Evolutionary conservation across 2,329 filamentous ascomycete species (phyloP).

Genomic region (Beauveria rudraprayagi): DNA sequence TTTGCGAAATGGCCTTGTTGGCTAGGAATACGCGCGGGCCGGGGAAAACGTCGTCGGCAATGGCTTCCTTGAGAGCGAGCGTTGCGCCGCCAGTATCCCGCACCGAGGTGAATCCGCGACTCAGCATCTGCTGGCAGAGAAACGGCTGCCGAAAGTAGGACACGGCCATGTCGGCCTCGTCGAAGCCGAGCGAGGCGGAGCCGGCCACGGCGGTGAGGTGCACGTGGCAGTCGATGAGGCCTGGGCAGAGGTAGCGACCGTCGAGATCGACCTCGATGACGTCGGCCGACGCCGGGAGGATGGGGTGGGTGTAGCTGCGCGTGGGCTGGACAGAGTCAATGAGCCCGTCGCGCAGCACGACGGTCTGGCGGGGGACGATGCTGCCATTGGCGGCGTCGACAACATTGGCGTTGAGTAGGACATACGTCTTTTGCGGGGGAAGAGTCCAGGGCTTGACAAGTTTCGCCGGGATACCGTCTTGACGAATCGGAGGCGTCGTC

Average conservation of each 20-base stretch:
- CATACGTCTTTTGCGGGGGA: slow-evolving; percentile 22
- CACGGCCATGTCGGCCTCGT: slow-evolving; percentile 24
- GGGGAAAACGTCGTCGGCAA: slow-evolving; percentile 45
- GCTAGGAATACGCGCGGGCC: slow-evolving; percentile 50
- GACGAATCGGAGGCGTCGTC: background rate
- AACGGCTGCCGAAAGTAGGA: slow-evolving; percentile 39
- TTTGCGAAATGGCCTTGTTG: slow-evolving; percentile 46
- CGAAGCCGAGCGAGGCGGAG: slow-evolving; percentile 18
- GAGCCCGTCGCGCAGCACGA: slow-evolving; percentile 28
- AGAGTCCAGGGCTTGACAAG: slow-evolving; percentile 29
- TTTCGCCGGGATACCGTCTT: slow-evolving; percentile 11
- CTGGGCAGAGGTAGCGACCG: slow-evolving; percentile 25
- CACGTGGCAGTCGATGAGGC: slow-evolving; percentile 27
- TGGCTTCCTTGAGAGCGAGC: slow-evolving; percentile 46
- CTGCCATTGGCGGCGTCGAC: slow-evolving; percentile 31
- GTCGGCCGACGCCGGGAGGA: background rate
- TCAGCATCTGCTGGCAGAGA: slow-evolving; percentile 40
- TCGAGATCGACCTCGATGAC: slow-evolving; percentile 16
- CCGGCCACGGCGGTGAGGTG: slow-evolving; percentile 25
- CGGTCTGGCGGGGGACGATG: slow-evolving; percentile 20
- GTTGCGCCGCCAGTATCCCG: slow-evolving; percentile 51
- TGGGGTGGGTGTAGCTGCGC: background rate
- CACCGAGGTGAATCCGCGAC: slow-evolving; percentile 49
- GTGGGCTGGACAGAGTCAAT: slow-evolving; percentile 21
- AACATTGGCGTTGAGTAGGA: slow-evolving; percentile 36